A percentile compares a stretch with the other conserved stretches of the same genome.
phyloP scores from a whole-genome alignment of 371 early-diverging fungal genomes.

The Mucor indicus region DNA sequence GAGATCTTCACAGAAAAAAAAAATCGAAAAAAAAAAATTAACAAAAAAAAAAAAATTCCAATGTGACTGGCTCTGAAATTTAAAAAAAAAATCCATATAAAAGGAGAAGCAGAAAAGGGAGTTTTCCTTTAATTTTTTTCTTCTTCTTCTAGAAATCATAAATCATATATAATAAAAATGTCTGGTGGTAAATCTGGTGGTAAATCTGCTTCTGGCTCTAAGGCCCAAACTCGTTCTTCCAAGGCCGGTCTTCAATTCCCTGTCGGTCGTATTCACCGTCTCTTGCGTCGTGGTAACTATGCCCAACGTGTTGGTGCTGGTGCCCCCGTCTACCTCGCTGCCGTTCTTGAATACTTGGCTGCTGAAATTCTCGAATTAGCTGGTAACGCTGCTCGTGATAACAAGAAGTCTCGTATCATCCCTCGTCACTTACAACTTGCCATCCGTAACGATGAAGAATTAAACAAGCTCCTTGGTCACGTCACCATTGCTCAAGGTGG shows the following conservation, averaged over 20 bases:
- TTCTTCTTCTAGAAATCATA: conserved; percentile 1
- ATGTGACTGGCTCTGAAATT: neutral
- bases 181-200: conserved; percentile 52
- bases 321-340: conserved; percentile 91
- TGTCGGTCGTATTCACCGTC: conserved; percentile 96
- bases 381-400: conserved; percentile 92
- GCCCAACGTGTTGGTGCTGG: conserved; percentile 90
- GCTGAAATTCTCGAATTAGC: conserved; percentile 95
- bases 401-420: conserved; percentile 92
- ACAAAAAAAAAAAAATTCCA: too few relatives aligned
- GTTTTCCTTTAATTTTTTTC: neutral
- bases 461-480: conserved; percentile 88
- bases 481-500: conserved; percentile 85
- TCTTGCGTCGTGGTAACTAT: conserved; percentile 90
- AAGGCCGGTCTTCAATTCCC: conserved; percentile 95
- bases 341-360: conserved; percentile 91
- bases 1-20: neutral
- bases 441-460: conserved; percentile 93
- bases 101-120: too few relatives aligned
- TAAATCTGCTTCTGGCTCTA: conserved; percentile 52
- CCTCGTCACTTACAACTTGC: conserved; percentile 86
- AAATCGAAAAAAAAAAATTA: neutral
- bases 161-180: conserved; percentile 19
- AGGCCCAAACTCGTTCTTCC: conserved; percentile 68
- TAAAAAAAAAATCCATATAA: too few relatives aligned